Evolutionary conservation across 495 filamentous ascomycete species (phyloP).

Genomic region (Xylaria flabelliformis): DNA sequence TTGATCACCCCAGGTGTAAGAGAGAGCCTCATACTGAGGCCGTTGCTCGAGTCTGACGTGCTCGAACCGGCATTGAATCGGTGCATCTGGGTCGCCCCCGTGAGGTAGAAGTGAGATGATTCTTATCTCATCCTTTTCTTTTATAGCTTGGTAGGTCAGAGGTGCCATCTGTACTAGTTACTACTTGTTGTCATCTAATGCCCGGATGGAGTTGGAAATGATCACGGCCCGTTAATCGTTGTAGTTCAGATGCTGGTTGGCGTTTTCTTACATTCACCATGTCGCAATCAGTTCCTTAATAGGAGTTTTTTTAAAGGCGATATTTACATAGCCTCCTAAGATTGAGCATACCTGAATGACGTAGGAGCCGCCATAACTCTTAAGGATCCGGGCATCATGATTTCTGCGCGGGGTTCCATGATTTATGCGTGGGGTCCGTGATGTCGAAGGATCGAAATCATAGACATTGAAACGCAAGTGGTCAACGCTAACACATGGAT

Average conservation of each 20-base stretch:
- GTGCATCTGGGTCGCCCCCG: neutral
- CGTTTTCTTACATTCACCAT: neutral
- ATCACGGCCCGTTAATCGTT: neutral
- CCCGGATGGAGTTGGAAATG: neutral
- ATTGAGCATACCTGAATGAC: neutral
- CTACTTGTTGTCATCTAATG: neutral
- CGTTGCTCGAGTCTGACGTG: constrained; percentile 4
- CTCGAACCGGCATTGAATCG: neutral
- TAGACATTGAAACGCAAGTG: neutral
- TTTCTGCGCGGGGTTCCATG: neutral
- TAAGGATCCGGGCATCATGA: neutral
- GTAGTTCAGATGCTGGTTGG: neutral
- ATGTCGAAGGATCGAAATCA: neutral
- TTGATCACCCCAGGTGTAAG: constrained; percentile 36
- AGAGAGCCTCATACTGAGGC: constrained; percentile 32
- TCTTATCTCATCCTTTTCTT: constrained; percentile 6
- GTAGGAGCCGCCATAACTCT: neutral
- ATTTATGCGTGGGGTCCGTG: neutral
- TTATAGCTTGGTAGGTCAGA: neutral
- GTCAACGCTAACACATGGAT: neutral
- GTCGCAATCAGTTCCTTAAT: neutral
- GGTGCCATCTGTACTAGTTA: neutral
- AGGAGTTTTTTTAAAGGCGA: neutral
- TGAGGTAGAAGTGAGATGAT: constrained; percentile 11
- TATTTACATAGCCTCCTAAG: neutral